Evolutionary conservation across 306 rosid species (phyloP), one percentile per base, ranked within the genome.

Genomic region (Lablab purpureus): DNA sequence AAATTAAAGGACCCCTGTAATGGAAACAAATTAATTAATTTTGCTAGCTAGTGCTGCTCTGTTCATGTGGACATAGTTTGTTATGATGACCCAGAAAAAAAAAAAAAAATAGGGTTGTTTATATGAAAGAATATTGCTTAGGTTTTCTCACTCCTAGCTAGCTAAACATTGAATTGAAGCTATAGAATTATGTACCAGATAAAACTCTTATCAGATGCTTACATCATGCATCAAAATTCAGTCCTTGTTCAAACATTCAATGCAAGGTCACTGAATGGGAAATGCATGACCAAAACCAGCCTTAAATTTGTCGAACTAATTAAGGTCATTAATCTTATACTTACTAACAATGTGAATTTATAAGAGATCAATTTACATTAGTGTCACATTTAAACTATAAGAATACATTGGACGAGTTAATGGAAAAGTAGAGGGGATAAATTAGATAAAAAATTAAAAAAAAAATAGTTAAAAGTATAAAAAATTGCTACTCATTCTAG

Each of bases 1-100:
- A 27, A 71, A 76, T 71, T 62, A 62, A 62, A 62, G 68, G 63
- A 63, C 43, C 49, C 74, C 65, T 47, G 10, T 45, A 11, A 30
- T 4, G n/a, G 72, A 58, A 37, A 67, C 65, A 67, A 55, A 40
- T 28, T 55, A 15, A 30, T 62, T 62, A 19, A 54, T 30, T 30
- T 51, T 18, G 19, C 17, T 23, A 46, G 9, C 41, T 46, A 10
- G 15, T 22, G 51, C 43, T 59, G 36, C 62, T 15, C 56, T 23
- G 23, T 15, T 43, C 18, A 17, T 49, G 12, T 49, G 6, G 19
- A 63, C 46, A 43, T 46, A 27, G 66, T 19, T 49, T 34, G 30
- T 13, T 59, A 13, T 25, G 19, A 27, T 14, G 4, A 5, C 10
- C 10, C 18, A 59, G 64, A 12, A 55, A 21, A 56, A 2, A 25